Percentiles rank a stretch among this genome's conserved stretches.
Conservation (phyloP, 1,284 basidiomycete genomes). For the Laetiporus sulphureus region DNA sequence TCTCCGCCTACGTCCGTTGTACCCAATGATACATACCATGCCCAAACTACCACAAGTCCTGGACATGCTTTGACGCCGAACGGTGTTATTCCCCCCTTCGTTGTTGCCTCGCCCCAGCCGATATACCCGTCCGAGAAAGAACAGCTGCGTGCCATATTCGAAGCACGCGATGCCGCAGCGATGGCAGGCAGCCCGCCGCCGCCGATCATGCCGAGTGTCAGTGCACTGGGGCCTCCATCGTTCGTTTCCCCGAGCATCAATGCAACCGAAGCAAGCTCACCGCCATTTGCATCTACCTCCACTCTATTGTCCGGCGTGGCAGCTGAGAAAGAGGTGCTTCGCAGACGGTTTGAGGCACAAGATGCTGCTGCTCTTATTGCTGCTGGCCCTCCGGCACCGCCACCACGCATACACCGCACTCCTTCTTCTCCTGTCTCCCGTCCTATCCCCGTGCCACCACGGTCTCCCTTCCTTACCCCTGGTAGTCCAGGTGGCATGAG, state of each 20-base stretch:
- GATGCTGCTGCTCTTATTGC: slow-evolving; percentile 29
- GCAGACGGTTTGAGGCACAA: slow-evolving; percentile 40
- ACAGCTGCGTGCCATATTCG: slow-evolving; percentile 46
- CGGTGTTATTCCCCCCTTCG: slow-evolving; percentile 20
- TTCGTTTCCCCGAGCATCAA: slow-evolving; percentile 6
- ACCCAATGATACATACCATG: slow-evolving; percentile 53
- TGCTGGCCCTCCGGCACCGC: slow-evolving; percentile 17
- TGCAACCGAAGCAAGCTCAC: slow-evolving; percentile 1
- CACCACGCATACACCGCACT: slow-evolving; percentile 17
- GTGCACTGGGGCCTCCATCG: slow-evolving; percentile 1
- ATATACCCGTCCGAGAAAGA: slow-evolving; percentile 38
- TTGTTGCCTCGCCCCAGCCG: slow-evolving; percentile 16
- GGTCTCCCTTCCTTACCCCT: slow-evolving; percentile 26
- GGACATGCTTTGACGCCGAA: slow-evolving; percentile 14
- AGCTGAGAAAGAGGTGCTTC: slow-evolving; percentile 50
- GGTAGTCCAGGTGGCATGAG: slow-evolving; percentile 24
- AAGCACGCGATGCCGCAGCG: slow-evolving; percentile 53
- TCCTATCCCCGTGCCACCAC: slow-evolving; percentile 21
- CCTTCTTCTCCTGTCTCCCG: slow-evolving; percentile 26
- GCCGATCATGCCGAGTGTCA: slow-evolving; percentile 4
- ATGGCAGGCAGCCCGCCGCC: slow-evolving; percentile 20
- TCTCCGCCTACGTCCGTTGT: slow-evolving; percentile 30
- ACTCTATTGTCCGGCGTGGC: slow-evolving; percentile 21
- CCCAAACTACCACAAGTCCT: slow-evolving; percentile 13
- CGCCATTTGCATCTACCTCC: slow-evolving; percentile 13